These are phyloP conservation scores for Cudoniella acicularis DNA, from an alignment of 495 filamentous ascomycete species.

Conservation along the genomic window DNA sequence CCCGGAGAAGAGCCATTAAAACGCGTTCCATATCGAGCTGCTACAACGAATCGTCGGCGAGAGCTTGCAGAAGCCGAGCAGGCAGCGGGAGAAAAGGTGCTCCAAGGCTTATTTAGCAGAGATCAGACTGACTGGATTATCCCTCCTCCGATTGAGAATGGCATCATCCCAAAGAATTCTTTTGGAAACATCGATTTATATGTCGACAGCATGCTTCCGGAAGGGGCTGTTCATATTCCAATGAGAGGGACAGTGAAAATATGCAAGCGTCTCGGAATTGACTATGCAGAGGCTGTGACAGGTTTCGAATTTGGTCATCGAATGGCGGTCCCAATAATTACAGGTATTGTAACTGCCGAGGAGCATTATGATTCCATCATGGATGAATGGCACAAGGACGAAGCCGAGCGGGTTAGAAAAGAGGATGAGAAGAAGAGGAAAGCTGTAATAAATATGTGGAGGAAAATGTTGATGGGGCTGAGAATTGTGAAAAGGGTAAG, in stretches of 20 bases:
- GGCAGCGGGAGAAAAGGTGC: conserved; percentile 72
- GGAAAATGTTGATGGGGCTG: conserved; percentile 80
- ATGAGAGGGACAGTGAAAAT: conserved; percentile 70
- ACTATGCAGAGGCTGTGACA: conserved; percentile 91
- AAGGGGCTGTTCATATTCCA: conserved; percentile 80
- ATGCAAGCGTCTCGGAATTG: conserved; percentile 79
- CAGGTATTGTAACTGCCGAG: conserved; percentile 82
- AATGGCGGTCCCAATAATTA: conserved; percentile 86
- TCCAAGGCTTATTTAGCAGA: conserved; percentile 79
- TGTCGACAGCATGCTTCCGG: conserved; percentile 86
- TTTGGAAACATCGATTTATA: conserved; percentile 98
- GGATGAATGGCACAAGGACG: conserved; percentile 80
- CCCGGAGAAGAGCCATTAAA: conserved; percentile 74
- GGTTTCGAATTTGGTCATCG: conserved; percentile 95
- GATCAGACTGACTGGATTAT: conserved; percentile 95
- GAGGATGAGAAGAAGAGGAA: conserved; percentile 81
- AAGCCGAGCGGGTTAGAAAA: conserved; percentile 70
- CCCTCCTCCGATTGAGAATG: conserved; percentile 75
- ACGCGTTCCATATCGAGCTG: conserved; percentile 81
- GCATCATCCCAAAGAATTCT: conserved; percentile 87
- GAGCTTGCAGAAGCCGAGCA: conserved; percentile 82
- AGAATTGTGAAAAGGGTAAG: conserved; percentile 75
- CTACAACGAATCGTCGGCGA: conserved; percentile 81
- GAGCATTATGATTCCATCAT: conserved; percentile 72
- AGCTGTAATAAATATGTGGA: conserved; percentile 72